These are phyloP conservation scores for Paraconiothyrium sp. DNA, from an alignment of 2,329 filamentous ascomycete species.

Conservation along the genomic window DNA sequence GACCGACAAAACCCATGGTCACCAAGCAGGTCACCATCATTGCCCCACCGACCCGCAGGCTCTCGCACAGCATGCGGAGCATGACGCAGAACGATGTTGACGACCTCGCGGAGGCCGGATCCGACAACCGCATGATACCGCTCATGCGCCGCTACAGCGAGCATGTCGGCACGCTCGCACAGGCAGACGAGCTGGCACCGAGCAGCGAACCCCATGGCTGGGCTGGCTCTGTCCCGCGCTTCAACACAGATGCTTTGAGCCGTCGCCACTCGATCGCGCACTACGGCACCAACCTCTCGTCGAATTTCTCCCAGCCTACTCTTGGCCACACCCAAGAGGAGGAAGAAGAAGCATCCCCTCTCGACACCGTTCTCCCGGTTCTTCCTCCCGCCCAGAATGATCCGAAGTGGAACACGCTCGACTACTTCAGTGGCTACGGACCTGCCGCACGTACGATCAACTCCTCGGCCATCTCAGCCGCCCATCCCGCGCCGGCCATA, in stretches of 20 bases:
- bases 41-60: slow-evolving; percentile 42
- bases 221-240: slow-evolving; percentile 37
- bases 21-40: slow-evolving; percentile 48
- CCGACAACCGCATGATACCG: slow-evolving; percentile 49
- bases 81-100: slow-evolving; percentile 75
- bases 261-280: slow-evolving; percentile 79
- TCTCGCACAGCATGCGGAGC: slow-evolving; percentile 63
- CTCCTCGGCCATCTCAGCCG: slow-evolving; percentile 46
- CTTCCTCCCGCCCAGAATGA: slow-evolving; percentile 6
- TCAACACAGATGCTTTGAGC: slow-evolving; percentile 63
- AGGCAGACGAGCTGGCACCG: slow-evolving; percentile 36
- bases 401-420: slow-evolving; percentile 11
- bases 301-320: slow-evolving; percentile 34
- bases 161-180: slow-evolving; percentile 35
- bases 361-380: slow-evolving; percentile 18
- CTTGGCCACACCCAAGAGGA: slow-evolving; percentile 45
- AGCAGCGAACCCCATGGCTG: slow-evolving; percentile 38
- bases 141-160: slow-evolving; percentile 50
- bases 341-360: slow-evolving; percentile 39
- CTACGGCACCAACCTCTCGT: slow-evolving; percentile 37
- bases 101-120: slow-evolving; percentile 70
- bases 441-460: slow-evolving; percentile 48
- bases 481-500: slow-evolving; percentile 45
- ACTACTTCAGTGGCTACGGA: slow-evolving; percentile 50
- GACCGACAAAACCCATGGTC: slow-evolving; percentile 36